phyloP scores from a whole-genome alignment of 495 filamentous ascomycete genomes.

The Penicillium soppii region DNA sequence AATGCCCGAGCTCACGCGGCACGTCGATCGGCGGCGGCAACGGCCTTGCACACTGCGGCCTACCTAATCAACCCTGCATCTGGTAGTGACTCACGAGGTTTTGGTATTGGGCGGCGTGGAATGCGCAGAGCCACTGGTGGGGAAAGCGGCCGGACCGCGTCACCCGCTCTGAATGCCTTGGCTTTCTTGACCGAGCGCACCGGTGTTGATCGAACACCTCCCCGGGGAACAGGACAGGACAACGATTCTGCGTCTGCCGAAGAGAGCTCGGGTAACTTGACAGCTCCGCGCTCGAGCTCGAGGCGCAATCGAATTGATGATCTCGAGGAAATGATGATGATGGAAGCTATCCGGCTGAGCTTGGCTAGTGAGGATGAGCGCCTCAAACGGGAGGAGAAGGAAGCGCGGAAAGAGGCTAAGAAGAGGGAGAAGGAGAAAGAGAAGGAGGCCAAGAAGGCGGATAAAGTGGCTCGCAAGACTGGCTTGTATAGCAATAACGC shows the following conservation, averaged over 20 bases:
- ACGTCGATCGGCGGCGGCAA: slow-evolving; percentile 86
- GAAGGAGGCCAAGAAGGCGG: slow-evolving; percentile 77
- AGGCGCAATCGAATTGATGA: slow-evolving; percentile 74
- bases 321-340: slow-evolving; percentile 97
- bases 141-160: slow-evolving; percentile 35
- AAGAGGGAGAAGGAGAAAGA: slow-evolving; percentile 79
- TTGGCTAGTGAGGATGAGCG: slow-evolving; percentile 89
- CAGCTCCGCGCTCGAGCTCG: slow-evolving; percentile 55
- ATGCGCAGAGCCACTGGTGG: slow-evolving; percentile 42
- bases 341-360: slow-evolving; percentile 88
- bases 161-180: slow-evolving; percentile 50
- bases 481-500: slow-evolving; percentile 47
- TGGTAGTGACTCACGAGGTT: slow-evolving; percentile 45
- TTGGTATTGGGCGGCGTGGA: slow-evolving; percentile 49
- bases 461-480: slow-evolving; percentile 62
- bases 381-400: slow-evolving; percentile 76
- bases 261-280: slow-evolving; percentile 42
- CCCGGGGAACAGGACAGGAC: slow-evolving; percentile 32
- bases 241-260: slow-evolving; percentile 40
- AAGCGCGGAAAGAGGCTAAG: slow-evolving; percentile 75
- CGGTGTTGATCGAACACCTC: slow-evolving; percentile 15
- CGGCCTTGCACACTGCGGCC: slow-evolving; percentile 90
- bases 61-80: slow-evolving; percentile 77
- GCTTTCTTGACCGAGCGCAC: slow-evolving; percentile 50
- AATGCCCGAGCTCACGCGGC: slow-evolving; percentile 81